A percentile compares a stretch with the other conserved stretches of the same genome.
phyloP scores from a whole-genome alignment of 768 basidiomycete species.

The Auricularia sp. region DNA sequence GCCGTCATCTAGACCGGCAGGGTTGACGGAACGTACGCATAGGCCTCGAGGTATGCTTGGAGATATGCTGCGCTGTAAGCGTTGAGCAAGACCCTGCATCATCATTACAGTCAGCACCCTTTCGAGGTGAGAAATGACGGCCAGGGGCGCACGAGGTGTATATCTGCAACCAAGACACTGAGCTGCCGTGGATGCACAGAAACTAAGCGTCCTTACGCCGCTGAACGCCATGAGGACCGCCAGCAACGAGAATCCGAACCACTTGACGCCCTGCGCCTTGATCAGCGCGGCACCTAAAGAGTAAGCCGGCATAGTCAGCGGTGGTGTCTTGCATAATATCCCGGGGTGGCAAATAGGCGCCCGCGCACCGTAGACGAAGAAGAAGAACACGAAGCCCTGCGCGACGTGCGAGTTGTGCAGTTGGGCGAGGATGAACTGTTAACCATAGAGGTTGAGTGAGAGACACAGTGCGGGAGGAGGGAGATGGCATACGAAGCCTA shows the following conservation, averaged over 20 bases:
- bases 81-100: background rate
- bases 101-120: too few species aligned
- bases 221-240: conserved; percentile 20
- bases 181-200: background rate
- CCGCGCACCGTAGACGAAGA: conserved; percentile 16
- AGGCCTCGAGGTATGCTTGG: conserved; percentile 18
- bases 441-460: background rate
- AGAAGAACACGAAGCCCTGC: conserved; percentile 21
- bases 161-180: conserved; percentile 6
- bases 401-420: conserved; percentile 17
- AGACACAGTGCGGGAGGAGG: background rate
- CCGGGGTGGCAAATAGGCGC: conserved; percentile 2
- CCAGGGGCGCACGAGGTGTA: conserved; percentile 13
- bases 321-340: too few species aligned
- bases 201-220: conserved; percentile 7
- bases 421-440: conserved; percentile 18
- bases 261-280: conserved; percentile 17
- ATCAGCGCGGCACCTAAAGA: conserved; percentile 15
- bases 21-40: conserved; percentile 6
- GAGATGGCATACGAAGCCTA: conserved; percentile 15
- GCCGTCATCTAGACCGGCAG: background rate
- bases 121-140: too few species aligned
- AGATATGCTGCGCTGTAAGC: conserved; percentile 17
- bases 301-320: background rate
- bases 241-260: conserved; percentile 20